Conservation (phyloP, 192 early-diverging fungal genomes). For the Thamnidium elegans region DNA sequence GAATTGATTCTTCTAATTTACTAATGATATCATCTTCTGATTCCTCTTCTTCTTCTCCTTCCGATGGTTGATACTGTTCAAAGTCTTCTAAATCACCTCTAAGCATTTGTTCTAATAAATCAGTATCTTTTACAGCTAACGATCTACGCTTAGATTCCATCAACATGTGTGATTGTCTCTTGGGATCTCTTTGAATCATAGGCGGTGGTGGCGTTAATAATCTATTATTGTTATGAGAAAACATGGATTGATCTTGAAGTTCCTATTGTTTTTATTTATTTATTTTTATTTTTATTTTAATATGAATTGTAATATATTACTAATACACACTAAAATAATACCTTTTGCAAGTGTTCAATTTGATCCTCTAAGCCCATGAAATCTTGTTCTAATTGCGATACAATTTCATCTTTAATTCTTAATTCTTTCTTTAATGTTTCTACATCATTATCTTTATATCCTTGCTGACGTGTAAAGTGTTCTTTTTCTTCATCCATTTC, state of each 20-base stretch:
- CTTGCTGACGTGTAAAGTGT: slow-evolving; percentile 19
- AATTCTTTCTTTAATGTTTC: slow-evolving; percentile 40
- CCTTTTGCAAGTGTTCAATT: slow-evolving; percentile 31
- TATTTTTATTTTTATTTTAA: slow-evolving; percentile 1
- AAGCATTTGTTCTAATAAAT: slow-evolving; percentile 35
- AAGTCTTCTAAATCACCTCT: slow-evolving; percentile 31
- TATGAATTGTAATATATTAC: not conserved
- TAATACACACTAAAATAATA: slow-evolving; percentile 13
- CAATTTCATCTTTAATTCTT: slow-evolving; percentile 35
- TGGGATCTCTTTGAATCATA: slow-evolving; percentile 16
- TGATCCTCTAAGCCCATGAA: slow-evolving; percentile 36
- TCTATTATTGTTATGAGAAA: slow-evolving; percentile 11
- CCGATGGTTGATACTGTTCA: slow-evolving; percentile 7
- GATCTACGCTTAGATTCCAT: slow-evolving; percentile 40
- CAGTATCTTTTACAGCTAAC: slow-evolving; percentile 32
- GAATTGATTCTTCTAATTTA: not conserved
- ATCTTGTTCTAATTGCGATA: slow-evolving; percentile 39
- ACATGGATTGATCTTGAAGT: slow-evolving; percentile 18
- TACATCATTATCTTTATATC: slow-evolving; percentile 32
- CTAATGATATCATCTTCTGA: not conserved
- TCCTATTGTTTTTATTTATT: slow-evolving; percentile 16
- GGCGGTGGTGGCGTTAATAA: slow-evolving; percentile 7
- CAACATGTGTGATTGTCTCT: slow-evolving; percentile 36
- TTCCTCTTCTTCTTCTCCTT: not conserved
- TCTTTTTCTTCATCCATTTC: slow-evolving; percentile 37